Conservation (phyloP, 208 protist genomes). For the Leishmania martiniquensis region DNA sequence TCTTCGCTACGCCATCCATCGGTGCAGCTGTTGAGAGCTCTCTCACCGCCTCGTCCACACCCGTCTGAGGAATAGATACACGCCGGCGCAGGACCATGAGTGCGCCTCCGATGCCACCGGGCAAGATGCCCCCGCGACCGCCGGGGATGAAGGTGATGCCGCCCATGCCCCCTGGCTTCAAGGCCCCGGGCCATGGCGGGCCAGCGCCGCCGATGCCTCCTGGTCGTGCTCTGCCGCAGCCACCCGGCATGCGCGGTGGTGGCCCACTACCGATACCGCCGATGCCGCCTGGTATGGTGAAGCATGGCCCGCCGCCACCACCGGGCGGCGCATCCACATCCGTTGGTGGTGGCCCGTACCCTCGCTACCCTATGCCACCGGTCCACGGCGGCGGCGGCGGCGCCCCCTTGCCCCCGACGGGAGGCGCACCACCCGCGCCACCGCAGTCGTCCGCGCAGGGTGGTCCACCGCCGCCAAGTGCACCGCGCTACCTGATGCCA, state of each 20-base stretch:
- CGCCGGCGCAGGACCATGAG: slow-evolving; percentile 2
- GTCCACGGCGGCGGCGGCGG: background rate
- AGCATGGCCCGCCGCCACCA: slow-evolving; percentile 6
- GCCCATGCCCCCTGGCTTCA: slow-evolving; percentile 40
- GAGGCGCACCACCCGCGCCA: background rate
- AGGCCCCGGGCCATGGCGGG: background rate
- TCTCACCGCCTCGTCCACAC: background rate
- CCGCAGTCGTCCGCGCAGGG: background rate
- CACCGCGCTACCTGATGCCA: slow-evolving; percentile 30
- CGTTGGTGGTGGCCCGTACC: background rate
- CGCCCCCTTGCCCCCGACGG: background rate
- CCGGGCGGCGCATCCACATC: slow-evolving; percentile 6
- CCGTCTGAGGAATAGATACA: background rate
- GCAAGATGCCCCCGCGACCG: slow-evolving; percentile 21
- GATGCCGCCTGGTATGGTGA: slow-evolving; percentile 40
- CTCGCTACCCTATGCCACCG: slow-evolving; percentile 32
- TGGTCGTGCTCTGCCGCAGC: slow-evolving; percentile 23
- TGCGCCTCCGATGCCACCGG: slow-evolving; percentile 39
- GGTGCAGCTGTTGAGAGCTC: background rate
- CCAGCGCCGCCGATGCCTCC: slow-evolving; percentile 32
- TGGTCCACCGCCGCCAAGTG: background rate
- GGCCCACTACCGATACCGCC: slow-evolving; percentile 2
- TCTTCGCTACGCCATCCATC: no score
- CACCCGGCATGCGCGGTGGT: slow-evolving; percentile 29
- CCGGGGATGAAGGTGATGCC: slow-evolving; percentile 36